Evolutionary conservation across 1,284 basidiomycete species (phyloP).

Genomic region (Sporisorium exsertum): DNA sequence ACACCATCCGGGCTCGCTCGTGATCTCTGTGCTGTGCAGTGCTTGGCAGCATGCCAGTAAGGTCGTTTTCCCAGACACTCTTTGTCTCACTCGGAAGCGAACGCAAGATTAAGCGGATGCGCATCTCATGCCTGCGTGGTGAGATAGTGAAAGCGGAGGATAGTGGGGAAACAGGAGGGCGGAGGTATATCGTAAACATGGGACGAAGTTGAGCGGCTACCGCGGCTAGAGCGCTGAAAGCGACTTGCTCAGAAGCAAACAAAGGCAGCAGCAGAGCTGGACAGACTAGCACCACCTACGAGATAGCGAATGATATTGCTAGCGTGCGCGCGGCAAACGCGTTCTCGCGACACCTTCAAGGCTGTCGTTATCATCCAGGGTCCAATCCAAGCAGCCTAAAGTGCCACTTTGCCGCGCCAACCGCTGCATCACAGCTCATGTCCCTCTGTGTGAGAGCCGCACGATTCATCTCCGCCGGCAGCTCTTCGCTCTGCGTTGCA

Average conservation of each 20-base stretch:
- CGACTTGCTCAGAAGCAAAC: neutral
- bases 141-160: neutral
- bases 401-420: slow-evolving; percentile 10
- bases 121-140: neutral
- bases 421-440: slow-evolving; percentile 14
- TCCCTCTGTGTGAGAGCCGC: neutral
- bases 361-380: neutral
- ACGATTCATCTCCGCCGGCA: slow-evolving; percentile 12
- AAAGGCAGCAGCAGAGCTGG: neutral
- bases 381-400: neutral
- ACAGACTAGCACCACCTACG: no score
- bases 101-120: neutral
- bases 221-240: slow-evolving; percentile 4
- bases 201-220: neutral
- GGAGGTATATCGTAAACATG: neutral
- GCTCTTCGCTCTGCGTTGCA: neutral
- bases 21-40: neutral
- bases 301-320: neutral
- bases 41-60: neutral
- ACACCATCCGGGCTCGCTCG: neutral
- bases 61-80: neutral
- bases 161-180: neutral
- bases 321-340: slow-evolving; percentile 9
- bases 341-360: neutral
- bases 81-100: neutral